A percentile compares a stretch with the other conserved stretches of the same genome.
phyloP scores from a whole-genome alignment of 75 land plant species.

The Chamaecyparis obtusa region DNA sequence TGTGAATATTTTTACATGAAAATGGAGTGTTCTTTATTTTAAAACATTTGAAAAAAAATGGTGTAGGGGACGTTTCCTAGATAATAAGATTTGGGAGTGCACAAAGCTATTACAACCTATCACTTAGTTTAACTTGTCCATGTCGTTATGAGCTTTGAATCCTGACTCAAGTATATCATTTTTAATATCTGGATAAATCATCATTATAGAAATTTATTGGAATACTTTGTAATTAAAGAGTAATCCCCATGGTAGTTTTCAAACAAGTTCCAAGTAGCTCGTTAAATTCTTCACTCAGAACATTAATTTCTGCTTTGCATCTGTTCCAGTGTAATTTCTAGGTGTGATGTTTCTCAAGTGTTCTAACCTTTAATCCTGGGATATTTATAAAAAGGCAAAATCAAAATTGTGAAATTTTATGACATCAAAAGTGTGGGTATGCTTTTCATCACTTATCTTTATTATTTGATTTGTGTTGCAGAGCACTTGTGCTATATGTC shows the following conservation, averaged over 20 bases:
- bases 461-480: slow-evolving; percentile 28
- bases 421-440: not conserved
- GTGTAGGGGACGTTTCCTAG: too few species aligned
- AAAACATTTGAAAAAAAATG: too few species aligned
- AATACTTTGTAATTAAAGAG: not conserved
- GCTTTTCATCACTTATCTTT: not conserved
- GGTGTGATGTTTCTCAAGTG: not conserved
- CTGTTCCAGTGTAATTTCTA: not conserved
- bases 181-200: not conserved
- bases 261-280: not conserved
- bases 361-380: not conserved
- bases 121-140: not conserved
- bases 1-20: too few species aligned
- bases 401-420: not conserved
- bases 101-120: too few species aligned
- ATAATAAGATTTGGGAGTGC: too few species aligned
- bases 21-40: too few species aligned
- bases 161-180: not conserved
- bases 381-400: not conserved
- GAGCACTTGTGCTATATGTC: slow-evolving; percentile 77
- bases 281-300: not conserved
- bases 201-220: not conserved
- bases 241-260: not conserved
- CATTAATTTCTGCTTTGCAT: not conserved
- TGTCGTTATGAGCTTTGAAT: not conserved